Conservation (phyloP, 345 rosid genomes). For the Eucalyptus sideroxylon region DNA sequence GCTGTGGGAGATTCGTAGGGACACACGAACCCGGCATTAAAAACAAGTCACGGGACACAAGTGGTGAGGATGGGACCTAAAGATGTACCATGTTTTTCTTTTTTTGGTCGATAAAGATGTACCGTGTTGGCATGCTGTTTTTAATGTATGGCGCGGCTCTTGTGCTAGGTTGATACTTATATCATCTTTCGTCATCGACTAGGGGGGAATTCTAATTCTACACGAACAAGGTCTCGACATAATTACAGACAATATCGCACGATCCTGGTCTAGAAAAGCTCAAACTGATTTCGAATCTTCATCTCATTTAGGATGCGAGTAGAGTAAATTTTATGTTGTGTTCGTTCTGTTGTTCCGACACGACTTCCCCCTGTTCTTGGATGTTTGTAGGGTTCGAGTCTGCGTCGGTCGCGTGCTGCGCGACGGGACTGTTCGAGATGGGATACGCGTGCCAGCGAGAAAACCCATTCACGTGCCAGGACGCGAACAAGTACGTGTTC, state of each 20-base stretch:
- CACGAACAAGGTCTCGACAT: neutral
- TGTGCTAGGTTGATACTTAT: neutral
- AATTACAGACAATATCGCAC: neutral
- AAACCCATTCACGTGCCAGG: conserved; percentile 30
- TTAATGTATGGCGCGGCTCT: neutral
- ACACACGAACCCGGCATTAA: neutral
- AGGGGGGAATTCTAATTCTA: neutral
- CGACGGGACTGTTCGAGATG: conserved; percentile 59
- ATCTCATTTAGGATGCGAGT: neutral
- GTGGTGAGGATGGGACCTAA: neutral
- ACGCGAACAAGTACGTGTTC: conserved; percentile 46
- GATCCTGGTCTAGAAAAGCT: neutral
- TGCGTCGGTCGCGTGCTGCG: conserved; percentile 41
- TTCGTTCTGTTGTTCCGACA: neutral
- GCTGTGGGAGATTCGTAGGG: neutral
- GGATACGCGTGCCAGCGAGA: conserved; percentile 34
- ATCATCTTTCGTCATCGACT: neutral
- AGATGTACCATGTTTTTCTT: neutral
- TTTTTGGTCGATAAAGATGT: neutral
- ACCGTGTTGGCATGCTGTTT: neutral
- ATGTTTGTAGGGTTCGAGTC: conserved; percentile 27
- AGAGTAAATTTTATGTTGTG: neutral
- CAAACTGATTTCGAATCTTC: neutral
- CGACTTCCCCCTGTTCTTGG: neutral
- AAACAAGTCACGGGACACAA: neutral